phyloP scores from a whole-genome alignment of 129 eudicot genomes.

The Sambucus nigra region DNA sequence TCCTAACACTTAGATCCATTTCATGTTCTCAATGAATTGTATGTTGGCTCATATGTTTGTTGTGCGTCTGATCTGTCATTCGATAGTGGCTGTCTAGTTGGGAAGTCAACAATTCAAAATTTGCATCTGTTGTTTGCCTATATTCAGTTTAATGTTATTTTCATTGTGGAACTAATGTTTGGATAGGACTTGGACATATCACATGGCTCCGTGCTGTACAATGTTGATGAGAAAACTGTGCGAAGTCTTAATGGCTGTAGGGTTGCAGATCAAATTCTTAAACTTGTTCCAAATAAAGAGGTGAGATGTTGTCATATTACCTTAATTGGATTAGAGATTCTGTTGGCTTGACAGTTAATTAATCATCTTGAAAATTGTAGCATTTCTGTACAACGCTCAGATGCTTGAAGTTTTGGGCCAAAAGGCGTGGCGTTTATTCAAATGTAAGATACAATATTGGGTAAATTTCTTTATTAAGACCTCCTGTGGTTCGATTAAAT shows the following conservation, averaged over 20 bases:
- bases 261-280: slow-evolving; percentile 95
- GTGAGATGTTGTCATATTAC: slow-evolving; percentile 23
- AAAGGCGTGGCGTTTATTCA: slow-evolving; percentile 82
- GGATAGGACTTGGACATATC: slow-evolving; percentile 89
- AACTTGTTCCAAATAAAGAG: slow-evolving; percentile 93
- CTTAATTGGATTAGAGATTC: too few species aligned
- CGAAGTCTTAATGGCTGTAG: slow-evolving; percentile 94
- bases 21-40: too few species aligned
- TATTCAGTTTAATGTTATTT: too few species aligned
- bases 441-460: slow-evolving; percentile 47
- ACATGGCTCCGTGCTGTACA: slow-evolving; percentile 49
- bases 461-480: too few species aligned
- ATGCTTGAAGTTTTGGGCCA: slow-evolving; percentile 91
- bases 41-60: neutral
- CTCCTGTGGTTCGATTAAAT: too few species aligned
- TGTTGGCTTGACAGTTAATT: neutral
- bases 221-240: slow-evolving; percentile 85
- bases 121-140: neutral
- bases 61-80: too few species aligned
- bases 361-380: slow-evolving; percentile 17
- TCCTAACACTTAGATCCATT: too few species aligned
- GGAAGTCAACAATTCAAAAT: too few species aligned
- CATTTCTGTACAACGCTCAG: slow-evolving; percentile 76
- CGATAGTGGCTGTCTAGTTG: too few species aligned
- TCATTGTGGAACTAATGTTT: too few species aligned